Evolutionary conservation across 2,329 filamentous ascomycete species (phyloP).

Genomic region (Sporothrix variecibatus): DNA sequence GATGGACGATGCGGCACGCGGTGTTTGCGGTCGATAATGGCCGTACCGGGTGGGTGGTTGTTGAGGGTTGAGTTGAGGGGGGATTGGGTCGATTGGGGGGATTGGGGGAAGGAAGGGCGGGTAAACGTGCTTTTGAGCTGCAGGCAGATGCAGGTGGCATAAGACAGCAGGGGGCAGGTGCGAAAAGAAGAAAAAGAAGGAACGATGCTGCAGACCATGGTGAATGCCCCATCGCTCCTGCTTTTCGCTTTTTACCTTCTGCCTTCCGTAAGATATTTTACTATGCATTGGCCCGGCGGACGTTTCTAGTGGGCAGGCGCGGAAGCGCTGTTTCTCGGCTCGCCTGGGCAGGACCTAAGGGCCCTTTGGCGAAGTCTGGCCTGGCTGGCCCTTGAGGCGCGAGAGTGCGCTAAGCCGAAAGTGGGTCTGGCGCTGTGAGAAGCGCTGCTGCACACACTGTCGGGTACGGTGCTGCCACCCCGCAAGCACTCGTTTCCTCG

Average conservation of each 20-base stretch:
- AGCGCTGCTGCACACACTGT: constrained; percentile 4
- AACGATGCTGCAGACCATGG: background rate
- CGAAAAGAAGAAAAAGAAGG: background rate
- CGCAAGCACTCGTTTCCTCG: constrained; percentile 3
- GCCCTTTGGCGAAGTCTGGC: background rate
- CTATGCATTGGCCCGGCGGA: background rate
- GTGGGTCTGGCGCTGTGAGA: background rate
- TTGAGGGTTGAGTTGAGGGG: background rate
- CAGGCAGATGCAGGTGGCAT: background rate
- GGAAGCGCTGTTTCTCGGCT: constrained; percentile 4
- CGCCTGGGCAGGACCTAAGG: background rate
- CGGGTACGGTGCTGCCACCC: constrained; percentile 6
- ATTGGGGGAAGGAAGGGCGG: background rate
- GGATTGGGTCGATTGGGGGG: background rate
- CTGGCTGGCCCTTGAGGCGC: constrained; percentile 14
- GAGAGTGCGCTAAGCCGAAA: constrained; percentile 17
- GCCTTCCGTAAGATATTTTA: background rate
- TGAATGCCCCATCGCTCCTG: background rate
- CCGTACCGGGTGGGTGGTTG: constrained; percentile 7
- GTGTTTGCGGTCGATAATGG: constrained; percentile 1
- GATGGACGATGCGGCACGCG: background rate
- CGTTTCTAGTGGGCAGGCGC: background rate
- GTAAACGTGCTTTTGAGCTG: constrained; percentile 10
- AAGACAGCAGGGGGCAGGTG: background rate
- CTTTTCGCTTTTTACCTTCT: background rate